Percentiles rank a stretch among this genome's conserved stretches.
Conservation (phyloP, 2,329 filamentous ascomycete genomes). For the Neobulgaria alba region DNA sequence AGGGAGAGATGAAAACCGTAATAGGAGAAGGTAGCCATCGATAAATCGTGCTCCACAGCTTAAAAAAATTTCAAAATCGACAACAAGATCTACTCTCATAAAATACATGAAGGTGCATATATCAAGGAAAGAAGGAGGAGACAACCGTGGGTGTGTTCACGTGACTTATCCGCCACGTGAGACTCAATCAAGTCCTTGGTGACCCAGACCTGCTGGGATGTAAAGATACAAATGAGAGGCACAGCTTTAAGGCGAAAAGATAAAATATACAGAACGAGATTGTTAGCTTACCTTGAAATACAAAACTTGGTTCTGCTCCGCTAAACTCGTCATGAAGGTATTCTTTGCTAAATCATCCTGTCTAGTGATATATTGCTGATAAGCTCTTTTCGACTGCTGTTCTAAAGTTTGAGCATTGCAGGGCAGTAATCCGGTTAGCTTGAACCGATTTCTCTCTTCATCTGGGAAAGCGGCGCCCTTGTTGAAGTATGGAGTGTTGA, state of each 20-base stretch:
- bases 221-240: no score
- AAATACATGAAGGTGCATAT: no score
- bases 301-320: constrained; percentile 76
- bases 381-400: constrained; percentile 68
- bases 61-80: no score
- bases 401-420: constrained; percentile 65
- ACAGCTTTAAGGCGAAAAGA: no score
- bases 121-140: no score
- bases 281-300: constrained; percentile 57
- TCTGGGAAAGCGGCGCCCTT: constrained; percentile 72
- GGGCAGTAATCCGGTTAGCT: constrained; percentile 65
- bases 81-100: no score
- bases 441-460: constrained; percentile 61
- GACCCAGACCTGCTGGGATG: no score
- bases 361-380: constrained; percentile 64
- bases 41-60: no score
- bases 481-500: constrained; percentile 65
- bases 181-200: no score
- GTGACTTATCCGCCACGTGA: no score
- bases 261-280: background rate
- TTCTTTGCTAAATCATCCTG: constrained; percentile 68
- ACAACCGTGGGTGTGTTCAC: no score
- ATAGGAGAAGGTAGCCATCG: no score
- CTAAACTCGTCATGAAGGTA: constrained; percentile 77
- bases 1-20: background rate